Conservation (phyloP, 345 rosid species). For the Rhodamnia argentea region DNA sequence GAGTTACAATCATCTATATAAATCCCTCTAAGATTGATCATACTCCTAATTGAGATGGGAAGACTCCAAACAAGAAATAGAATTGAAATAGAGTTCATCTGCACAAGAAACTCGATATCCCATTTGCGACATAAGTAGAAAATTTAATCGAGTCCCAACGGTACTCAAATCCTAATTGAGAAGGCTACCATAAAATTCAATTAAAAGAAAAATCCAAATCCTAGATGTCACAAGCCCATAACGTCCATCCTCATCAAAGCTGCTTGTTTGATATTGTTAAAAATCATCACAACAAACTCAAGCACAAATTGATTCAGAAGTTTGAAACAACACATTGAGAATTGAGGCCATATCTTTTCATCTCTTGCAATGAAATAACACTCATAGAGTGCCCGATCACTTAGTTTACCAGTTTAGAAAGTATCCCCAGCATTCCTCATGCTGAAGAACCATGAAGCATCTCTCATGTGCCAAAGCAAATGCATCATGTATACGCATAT, state of each 20-base stretch:
- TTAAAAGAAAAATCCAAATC: not conserved
- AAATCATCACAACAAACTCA: not conserved
- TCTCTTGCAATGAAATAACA: not conserved
- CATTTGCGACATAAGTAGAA: not conserved
- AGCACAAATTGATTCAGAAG: not conserved
- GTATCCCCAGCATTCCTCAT: not conserved
- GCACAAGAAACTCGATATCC: not conserved
- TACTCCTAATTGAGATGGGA: not conserved
- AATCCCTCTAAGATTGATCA: not conserved
- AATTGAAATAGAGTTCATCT: not conserved
- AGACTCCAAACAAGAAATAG: not conserved
- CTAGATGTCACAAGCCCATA: not conserved
- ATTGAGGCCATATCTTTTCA: not conserved
- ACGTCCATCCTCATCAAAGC: not conserved
- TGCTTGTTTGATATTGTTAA: not conserved
- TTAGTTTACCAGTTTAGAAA: not conserved
- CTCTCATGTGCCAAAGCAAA: not conserved
- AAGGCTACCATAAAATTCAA: not conserved
- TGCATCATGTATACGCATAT: not conserved
- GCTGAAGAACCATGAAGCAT: not conserved
- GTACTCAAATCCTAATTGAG: not conserved
- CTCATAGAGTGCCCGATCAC: not conserved
- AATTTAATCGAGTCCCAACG: not conserved
- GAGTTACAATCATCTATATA: not conserved
- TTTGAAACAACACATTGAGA: not conserved